Evolutionary conservation across 768 basidiomycete genomes (phyloP), one percentile per base, ranked within the genome.

Genomic region (Rhodotorula diobovata): DNA sequence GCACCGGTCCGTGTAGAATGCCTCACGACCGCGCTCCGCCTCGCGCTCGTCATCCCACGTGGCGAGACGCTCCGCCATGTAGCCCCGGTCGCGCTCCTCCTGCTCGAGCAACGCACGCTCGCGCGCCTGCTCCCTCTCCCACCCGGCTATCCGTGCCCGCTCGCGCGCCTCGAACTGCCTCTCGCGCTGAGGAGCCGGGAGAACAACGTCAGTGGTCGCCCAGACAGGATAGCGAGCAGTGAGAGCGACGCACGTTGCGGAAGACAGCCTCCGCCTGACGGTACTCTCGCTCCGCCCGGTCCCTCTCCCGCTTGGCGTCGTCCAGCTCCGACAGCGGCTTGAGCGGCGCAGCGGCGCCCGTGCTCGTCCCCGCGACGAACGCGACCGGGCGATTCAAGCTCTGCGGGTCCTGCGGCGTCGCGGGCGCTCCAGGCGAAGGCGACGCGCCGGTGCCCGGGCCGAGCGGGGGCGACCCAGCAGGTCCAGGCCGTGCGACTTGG

Each of bases 81-180:
- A 61, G 39, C 61, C 79, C 14, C 87, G 85, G 74, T 93, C 90
- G 15, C 88, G 86, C 37, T 90, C 89, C 79, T 93, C 89, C 20
- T 87, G 87, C 68, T 92, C 90, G 59, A 85, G 86, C 48, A 87
- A 85, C 9, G 85, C 85, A 12, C 86, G 85, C 67, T 92, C 80
- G 23, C 65, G 53, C 28, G 67, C 76, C 66, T 77, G 57, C 61
- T 83, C 82, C 23, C 80, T 75, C 54, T 80, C 81, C 50, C 80
- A 56, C 21, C 66, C 77, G 20, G 80, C 85, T 68, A 95, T 89
- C 61, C 93, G 87, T 14, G 87, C 84, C 39, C 93, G 85, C 80
- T 99, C 96, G 67, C 92, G 85, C 18, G 88, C 87, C 76, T 98
- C 95, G 58, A 94, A 93, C n/a, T 91, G 87, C 15, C 93, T 87